phyloP scores from a whole-genome alignment of 2,329 filamentous ascomycete species.

The Fusarium cyanostomum region DNA sequence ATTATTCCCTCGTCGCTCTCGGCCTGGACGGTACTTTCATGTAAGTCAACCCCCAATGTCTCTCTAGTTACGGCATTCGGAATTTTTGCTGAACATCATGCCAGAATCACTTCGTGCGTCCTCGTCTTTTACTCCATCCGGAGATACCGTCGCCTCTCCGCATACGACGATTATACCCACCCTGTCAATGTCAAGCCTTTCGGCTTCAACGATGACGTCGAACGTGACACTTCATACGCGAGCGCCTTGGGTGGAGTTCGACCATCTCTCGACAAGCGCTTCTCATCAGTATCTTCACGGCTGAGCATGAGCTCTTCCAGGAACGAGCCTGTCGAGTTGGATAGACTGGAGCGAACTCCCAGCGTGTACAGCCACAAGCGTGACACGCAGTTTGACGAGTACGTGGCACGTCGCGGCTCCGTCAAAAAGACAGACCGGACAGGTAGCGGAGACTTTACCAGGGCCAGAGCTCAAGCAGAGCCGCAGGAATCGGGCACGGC shows the following conservation, averaged over 20 bases:
- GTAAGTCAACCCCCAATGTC: conserved; percentile 48
- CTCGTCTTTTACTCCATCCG: conserved; percentile 58
- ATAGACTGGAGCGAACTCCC: conserved; percentile 37
- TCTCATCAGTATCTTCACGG: conserved; percentile 42
- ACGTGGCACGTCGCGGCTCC: conserved; percentile 49
- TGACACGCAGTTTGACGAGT: conserved; percentile 59
- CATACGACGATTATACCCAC: conserved; percentile 61
- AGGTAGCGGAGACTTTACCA: conserved; percentile 48
- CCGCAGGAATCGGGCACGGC: conserved; percentile 20
- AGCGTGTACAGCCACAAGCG: conserved; percentile 56
- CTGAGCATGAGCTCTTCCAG: conserved; percentile 44
- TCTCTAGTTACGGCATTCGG: background rate
- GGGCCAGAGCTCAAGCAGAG: conserved; percentile 30
- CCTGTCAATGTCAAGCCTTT: conserved; percentile 60
- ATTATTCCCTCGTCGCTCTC: conserved; percentile 61
- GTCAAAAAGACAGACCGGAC: conserved; percentile 36
- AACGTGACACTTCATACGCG: conserved; percentile 42
- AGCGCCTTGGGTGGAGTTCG: conserved; percentile 25
- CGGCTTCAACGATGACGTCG: conserved; percentile 53
- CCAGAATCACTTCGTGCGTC: conserved; percentile 50
- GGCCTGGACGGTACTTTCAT: conserved; percentile 59
- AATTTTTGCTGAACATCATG: conserved; percentile 4
- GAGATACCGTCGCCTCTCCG: conserved; percentile 58
- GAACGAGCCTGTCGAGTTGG: conserved; percentile 36
- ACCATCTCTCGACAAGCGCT: conserved; percentile 43